phyloP scores from a whole-genome alignment of 148 eudicot genomes.

The Nyssa sinensis region DNA sequence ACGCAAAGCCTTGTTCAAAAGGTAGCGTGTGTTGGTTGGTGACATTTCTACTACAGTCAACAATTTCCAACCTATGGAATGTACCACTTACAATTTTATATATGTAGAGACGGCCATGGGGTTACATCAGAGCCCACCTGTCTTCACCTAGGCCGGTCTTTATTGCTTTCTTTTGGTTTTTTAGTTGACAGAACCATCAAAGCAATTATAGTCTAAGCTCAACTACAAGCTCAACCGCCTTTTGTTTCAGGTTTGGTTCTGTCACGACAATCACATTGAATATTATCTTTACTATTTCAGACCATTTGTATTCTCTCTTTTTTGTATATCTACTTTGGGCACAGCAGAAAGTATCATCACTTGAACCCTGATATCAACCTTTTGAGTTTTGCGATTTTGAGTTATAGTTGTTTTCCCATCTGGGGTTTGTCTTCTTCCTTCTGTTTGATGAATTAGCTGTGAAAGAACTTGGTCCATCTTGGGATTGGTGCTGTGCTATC shows the following conservation, averaged over 20 bases:
- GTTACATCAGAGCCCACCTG: slow-evolving; percentile 1
- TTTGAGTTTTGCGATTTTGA: too few species aligned
- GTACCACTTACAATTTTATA: background rate
- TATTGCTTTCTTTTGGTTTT: background rate
- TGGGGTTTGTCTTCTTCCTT: too few species aligned
- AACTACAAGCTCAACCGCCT: background rate
- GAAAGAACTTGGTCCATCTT: too few species aligned
- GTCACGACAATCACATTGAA: background rate
- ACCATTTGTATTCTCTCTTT: background rate
- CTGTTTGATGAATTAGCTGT: too few species aligned
- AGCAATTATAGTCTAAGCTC: background rate
- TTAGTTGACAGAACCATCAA: background rate
- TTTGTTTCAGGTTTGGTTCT: background rate
- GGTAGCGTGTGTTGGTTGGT: background rate
- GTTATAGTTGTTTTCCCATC: too few species aligned
- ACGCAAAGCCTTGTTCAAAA: background rate
- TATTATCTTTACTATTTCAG: background rate
- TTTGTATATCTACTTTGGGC: background rate
- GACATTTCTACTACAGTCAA: background rate
- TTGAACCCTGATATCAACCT: too few species aligned
- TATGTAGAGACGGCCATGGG: background rate
- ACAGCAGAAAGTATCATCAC: background rate
- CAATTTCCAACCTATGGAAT: background rate
- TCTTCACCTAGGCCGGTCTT: background rate
- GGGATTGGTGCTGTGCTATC: too few species aligned